phyloP scores from a whole-genome alignment of 441 rosid genomes.

The Gossypium gossypioides region DNA sequence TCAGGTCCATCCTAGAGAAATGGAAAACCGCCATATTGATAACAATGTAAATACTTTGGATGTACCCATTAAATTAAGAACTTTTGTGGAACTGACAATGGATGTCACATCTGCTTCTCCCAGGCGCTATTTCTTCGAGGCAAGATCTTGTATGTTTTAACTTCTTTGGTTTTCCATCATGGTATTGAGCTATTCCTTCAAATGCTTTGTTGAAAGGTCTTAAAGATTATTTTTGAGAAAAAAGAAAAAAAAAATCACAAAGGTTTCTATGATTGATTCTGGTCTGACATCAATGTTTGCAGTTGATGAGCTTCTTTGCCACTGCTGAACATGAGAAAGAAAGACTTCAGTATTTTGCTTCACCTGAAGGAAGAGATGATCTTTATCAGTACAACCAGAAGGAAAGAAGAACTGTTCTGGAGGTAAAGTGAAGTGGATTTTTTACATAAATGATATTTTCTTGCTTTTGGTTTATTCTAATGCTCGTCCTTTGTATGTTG shows the following conservation, averaged over 20 bases:
- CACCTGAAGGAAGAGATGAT: conserved; percentile 94
- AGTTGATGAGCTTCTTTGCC: conserved; percentile 88
- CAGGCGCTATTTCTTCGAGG: conserved; percentile 92
- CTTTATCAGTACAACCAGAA: conserved; percentile 88
- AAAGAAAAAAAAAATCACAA: not conserved
- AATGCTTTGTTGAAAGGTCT: not conserved
- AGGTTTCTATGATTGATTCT: not conserved
- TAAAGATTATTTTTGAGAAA: not conserved
- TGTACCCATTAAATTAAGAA: conserved; percentile 54
- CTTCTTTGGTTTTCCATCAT: conserved; percentile 13
- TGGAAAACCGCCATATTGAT: conserved; percentile 23
- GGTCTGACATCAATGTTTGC: conserved; percentile 8
- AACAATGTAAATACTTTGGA: conserved; percentile 17
- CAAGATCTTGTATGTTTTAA: conserved; percentile 36
- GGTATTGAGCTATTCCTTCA: not conserved
- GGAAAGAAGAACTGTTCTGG: conserved; percentile 77
- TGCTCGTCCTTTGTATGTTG: not conserved
- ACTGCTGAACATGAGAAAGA: conserved; percentile 74
- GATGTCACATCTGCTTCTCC: conserved; percentile 95
- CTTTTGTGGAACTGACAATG: conserved; percentile 73
- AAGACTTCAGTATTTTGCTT: conserved; percentile 74
- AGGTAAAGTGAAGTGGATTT: conserved; percentile 38
- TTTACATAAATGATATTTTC: not conserved
- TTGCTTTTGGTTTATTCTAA: not conserved
- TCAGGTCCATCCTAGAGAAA: conserved; percentile 53